phyloP scores from a whole-genome alignment of 1,139 yeast species.

The Nakaseomyces uthaithaninus region DNA sequence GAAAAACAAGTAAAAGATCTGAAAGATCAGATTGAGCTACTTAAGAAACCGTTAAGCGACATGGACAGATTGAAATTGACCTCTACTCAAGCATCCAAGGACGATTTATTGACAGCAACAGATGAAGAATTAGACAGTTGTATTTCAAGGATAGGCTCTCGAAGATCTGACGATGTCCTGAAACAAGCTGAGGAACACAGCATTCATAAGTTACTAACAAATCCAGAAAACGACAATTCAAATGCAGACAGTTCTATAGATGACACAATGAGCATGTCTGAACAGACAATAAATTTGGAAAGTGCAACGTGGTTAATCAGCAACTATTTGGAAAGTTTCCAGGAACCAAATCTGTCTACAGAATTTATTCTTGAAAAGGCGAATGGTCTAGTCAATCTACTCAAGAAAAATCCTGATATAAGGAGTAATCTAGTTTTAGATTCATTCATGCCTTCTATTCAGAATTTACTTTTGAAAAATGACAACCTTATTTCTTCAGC shows the following conservation, averaged over 20 bases:
- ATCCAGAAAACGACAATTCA: not conserved
- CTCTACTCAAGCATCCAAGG: not conserved
- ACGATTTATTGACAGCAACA: not conserved
- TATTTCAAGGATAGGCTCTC: not conserved
- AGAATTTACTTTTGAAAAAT: slow-evolving; percentile 49
- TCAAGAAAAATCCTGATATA: slow-evolving; percentile 53
- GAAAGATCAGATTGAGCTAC: slow-evolving; percentile 16
- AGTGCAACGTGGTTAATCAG: slow-evolving; percentile 43
- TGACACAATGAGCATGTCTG: slow-evolving; percentile 6
- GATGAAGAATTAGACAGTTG: slow-evolving; percentile 1
- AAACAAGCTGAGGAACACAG: slow-evolving; percentile 1
- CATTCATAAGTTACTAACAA: not conserved
- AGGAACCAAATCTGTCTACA: slow-evolving; percentile 37
- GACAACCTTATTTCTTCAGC: slow-evolving; percentile 62
- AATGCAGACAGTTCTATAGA: slow-evolving; percentile 10
- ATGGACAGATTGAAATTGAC: not conserved
- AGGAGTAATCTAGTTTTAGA: slow-evolving; percentile 58
- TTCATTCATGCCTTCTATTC: slow-evolving; percentile 53
- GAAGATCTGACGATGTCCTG: slow-evolving; percentile 2
- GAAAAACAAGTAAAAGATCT: slow-evolving; percentile 23
- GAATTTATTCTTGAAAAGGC: slow-evolving; percentile 49
- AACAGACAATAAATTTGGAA: slow-evolving; percentile 4
- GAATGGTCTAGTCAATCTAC: slow-evolving; percentile 51
- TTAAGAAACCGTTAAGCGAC: not conserved
- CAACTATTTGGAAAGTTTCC: slow-evolving; percentile 41